A percentile compares a stretch with the other conserved stretches of the same genome.
These are phyloP conservation scores for Rhizopus arrhizus DNA, from an alignment of 371 early-diverging fungal species.

Conservation along the genomic window DNA sequence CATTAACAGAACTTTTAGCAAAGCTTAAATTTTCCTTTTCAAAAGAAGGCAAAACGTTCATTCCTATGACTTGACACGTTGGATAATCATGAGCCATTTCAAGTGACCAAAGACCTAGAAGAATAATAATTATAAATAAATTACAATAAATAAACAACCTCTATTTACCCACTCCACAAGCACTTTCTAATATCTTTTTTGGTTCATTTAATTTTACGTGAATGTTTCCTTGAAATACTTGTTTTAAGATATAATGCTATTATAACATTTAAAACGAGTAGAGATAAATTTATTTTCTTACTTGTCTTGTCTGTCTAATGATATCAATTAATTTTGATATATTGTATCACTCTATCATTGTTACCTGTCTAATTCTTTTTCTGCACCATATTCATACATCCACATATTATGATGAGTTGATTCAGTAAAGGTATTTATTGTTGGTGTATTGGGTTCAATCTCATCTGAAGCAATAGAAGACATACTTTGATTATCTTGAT, in stretches of 20 bases:
- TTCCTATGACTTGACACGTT: constrained; percentile 32
- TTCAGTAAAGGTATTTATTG: constrained; percentile 11
- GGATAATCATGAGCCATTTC: constrained; percentile 61
- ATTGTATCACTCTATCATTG: neutral
- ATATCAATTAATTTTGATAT: neutral
- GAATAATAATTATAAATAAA: neutral
- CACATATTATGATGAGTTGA: constrained; percentile 12
- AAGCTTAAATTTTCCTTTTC: constrained; percentile 23
- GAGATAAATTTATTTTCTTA: neutral
- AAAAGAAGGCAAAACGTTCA: constrained; percentile 36
- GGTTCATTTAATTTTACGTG: constrained; percentile 19
- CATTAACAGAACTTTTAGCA: constrained; percentile 4
- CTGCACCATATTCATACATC: constrained; percentile 33
- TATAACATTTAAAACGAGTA: neutral
- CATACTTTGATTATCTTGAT: neutral
- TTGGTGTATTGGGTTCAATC: constrained; percentile 23
- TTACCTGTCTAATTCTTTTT: constrained; percentile 35
- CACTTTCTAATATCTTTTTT: constrained; percentile 25
- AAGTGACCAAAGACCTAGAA: constrained; percentile 53
- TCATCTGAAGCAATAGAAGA: constrained; percentile 24
- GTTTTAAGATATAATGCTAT: constrained; percentile 35
- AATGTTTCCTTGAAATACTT: constrained; percentile 27
- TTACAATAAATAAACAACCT: neutral
- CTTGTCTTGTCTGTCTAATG: constrained; percentile 38
- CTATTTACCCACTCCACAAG: constrained; percentile 28